Percentiles rank a stretch among this genome's conserved stretches.
phyloP scores from a whole-genome alignment of 495 filamentous ascomycete genomes.

The Daldinia decipiens region DNA sequence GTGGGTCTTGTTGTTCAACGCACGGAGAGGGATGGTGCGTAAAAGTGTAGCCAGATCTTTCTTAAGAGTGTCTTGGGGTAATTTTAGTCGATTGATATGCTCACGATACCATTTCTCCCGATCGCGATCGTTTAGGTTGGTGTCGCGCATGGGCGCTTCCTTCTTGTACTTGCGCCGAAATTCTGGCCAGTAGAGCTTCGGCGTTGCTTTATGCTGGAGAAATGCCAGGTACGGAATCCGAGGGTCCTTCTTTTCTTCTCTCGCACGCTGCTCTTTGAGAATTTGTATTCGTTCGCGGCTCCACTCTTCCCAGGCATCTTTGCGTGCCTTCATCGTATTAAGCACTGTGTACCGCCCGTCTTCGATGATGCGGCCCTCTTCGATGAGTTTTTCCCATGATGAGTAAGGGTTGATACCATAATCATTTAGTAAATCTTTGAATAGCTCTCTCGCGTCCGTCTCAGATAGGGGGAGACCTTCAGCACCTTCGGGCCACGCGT shows the following conservation, averaged over 20 bases:
- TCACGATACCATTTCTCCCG: constrained; percentile 93
- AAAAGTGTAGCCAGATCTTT: constrained; percentile 82
- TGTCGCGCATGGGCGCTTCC: constrained; percentile 81
- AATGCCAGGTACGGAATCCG: constrained; percentile 85
- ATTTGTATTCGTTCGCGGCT: constrained; percentile 73
- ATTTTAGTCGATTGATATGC: constrained; percentile 79
- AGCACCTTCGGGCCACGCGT: constrained; percentile 75
- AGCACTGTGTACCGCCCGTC: constrained; percentile 88
- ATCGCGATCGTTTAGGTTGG: constrained; percentile 82
- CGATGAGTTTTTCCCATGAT: constrained; percentile 88
- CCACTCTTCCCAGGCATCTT: constrained; percentile 86
- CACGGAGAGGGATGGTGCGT: constrained; percentile 70
- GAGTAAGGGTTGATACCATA: constrained; percentile 84
- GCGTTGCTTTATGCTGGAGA: constrained; percentile 79
- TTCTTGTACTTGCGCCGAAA: constrained; percentile 91
- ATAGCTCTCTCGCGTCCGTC: constrained; percentile 74
- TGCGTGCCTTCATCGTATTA: constrained; percentile 79
- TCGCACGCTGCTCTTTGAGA: constrained; percentile 76
- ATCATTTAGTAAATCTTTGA: constrained; percentile 87
- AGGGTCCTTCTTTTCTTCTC: constrained; percentile 85
- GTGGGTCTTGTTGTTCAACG: constrained; percentile 73
- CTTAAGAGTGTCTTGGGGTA: constrained; percentile 77
- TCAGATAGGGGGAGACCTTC: constrained; percentile 74
- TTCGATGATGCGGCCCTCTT: constrained; percentile 83
- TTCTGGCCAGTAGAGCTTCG: constrained; percentile 96